A percentile compares a stretch with the other conserved stretches of the same genome.
phyloP scores from a whole-genome alignment of 1,139 yeast species.

The Kurtzmaniella quercitrusa region DNA sequence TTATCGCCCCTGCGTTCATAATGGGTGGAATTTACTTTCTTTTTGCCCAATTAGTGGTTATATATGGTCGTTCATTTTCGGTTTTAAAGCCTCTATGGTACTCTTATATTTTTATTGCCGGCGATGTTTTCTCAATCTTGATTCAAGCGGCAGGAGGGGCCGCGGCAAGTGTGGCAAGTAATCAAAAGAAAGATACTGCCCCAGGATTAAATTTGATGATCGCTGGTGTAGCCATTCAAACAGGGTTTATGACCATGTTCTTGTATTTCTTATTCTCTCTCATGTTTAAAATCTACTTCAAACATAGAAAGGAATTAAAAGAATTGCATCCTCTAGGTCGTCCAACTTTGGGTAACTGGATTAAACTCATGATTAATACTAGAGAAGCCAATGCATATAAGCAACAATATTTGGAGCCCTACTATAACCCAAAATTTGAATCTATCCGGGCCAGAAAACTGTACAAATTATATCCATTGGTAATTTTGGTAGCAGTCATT shows the following conservation, averaged over 20 bases:
- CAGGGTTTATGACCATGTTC: conserved; percentile 66
- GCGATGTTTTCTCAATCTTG: conserved; percentile 65
- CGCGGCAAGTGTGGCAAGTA: conserved; percentile 56
- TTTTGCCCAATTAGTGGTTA: conserved; percentile 67
- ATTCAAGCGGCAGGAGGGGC: conserved; percentile 87
- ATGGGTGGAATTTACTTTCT: conserved; percentile 85
- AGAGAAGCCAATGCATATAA: conserved; percentile 21
- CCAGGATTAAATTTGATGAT: conserved; percentile 75
- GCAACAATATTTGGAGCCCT: conserved; percentile 21
- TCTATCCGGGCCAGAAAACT: conserved; percentile 35
- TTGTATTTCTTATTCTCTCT: conserved; percentile 54
- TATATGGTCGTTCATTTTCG: conserved; percentile 64
- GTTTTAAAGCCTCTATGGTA: conserved; percentile 71
- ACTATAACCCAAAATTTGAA: conserved; percentile 37
- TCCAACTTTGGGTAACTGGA: conserved; percentile 19
- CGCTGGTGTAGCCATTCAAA: conserved; percentile 80
- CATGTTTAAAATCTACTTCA: conserved; percentile 41
- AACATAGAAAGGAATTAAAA: conserved; percentile 16
- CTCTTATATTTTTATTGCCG: conserved; percentile 60
- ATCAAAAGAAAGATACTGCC: conserved; percentile 27
- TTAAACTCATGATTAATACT: conserved; percentile 27
- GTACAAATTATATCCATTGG: conserved; percentile 48
- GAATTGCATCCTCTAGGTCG: conserved; percentile 22
- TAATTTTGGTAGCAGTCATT: conserved; percentile 49
- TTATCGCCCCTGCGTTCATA: conserved; percentile 82